A percentile compares a stretch with the other conserved stretches of the same genome.
phyloP scores from a whole-genome alignment of 1,284 basidiomycete genomes.

The Rugosomyces carneus region DNA sequence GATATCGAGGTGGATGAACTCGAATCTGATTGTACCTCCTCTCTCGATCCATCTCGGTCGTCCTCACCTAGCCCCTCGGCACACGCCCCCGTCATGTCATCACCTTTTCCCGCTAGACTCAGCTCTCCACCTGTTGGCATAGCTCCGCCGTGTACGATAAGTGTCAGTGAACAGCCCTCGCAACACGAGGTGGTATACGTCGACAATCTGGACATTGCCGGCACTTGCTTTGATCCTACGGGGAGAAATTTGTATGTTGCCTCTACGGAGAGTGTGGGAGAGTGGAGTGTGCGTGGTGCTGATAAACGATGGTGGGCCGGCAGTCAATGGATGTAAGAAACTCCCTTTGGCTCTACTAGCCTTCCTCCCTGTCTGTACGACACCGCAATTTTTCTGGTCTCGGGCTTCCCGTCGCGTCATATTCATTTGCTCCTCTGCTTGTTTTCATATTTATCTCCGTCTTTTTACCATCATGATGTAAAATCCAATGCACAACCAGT shows the following conservation, averaged over 20 bases:
- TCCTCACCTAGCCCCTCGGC: conserved; percentile 17
- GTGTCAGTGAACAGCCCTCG: conserved; percentile 4
- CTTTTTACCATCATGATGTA: background rate
- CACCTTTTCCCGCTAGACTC: background rate
- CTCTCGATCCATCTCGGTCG: conserved; percentile 24
- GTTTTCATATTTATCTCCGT: no score
- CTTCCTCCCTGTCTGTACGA: no score
- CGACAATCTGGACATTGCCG: conserved; percentile 60
- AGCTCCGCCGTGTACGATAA: background rate
- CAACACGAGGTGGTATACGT: conserved; percentile 17
- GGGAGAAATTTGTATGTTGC: conserved; percentile 67
- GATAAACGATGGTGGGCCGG: conserved; percentile 58
- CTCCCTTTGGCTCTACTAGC: no score
- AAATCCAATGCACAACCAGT: no score
- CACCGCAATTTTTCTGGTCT: no score
- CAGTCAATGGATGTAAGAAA: conserved; percentile 27
- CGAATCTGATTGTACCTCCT: conserved; percentile 23
- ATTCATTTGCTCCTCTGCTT: no score
- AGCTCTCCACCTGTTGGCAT: conserved; percentile 1
- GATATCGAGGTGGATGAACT: conserved; percentile 23
- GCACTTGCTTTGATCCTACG: conserved; percentile 67
- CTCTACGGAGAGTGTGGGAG: conserved; percentile 52
- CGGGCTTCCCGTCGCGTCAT: no score
- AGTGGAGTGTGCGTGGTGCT: conserved; percentile 57
- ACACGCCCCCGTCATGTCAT: conserved; percentile 3